phyloP scores from a whole-genome alignment of 495 filamentous ascomycete genomes.

The Apodospora peruviana region DNA sequence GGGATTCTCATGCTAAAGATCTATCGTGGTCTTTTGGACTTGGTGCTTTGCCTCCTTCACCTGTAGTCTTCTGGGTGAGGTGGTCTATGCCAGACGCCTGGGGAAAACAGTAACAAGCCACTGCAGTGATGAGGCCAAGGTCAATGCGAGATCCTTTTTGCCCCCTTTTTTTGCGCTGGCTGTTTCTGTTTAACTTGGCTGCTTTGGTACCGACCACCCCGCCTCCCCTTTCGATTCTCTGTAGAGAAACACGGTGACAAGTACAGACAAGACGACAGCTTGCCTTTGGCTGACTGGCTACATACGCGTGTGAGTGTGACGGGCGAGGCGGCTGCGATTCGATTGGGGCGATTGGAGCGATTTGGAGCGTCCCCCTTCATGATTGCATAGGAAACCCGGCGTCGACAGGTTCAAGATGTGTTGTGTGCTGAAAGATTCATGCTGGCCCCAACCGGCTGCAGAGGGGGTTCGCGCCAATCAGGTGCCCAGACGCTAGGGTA shows the following conservation, averaged over 20 bases:
- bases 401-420: constrained; percentile 12
- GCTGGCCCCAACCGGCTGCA: background rate
- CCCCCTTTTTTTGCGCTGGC: background rate
- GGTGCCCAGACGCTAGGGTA: background rate
- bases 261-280: too few relatives aligned
- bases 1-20: too few relatives aligned
- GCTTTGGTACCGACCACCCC: too few relatives aligned
- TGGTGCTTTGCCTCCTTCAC: background rate
- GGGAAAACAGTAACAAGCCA: background rate
- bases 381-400: constrained; percentile 7
- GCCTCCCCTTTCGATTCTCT: too few relatives aligned
- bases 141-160: constrained; percentile 1
- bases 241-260: too few relatives aligned
- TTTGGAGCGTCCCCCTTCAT: background rate
- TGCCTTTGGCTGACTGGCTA: too few relatives aligned
- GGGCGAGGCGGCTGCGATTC: background rate
- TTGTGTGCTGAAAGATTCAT: constrained; percentile 14
- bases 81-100: background rate
- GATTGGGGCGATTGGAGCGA: background rate
- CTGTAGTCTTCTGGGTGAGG: background rate
- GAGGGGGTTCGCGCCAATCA: constrained; percentile 10
- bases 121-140: constrained; percentile 10
- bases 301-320: too few relatives aligned
- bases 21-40: too few relatives aligned
- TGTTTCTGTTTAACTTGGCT: background rate